Evolutionary conservation across 352 stramenopile genomes (phyloP), one percentile per base, ranked within the genome.

Genomic region (Globisporangium spinosum): DNA sequence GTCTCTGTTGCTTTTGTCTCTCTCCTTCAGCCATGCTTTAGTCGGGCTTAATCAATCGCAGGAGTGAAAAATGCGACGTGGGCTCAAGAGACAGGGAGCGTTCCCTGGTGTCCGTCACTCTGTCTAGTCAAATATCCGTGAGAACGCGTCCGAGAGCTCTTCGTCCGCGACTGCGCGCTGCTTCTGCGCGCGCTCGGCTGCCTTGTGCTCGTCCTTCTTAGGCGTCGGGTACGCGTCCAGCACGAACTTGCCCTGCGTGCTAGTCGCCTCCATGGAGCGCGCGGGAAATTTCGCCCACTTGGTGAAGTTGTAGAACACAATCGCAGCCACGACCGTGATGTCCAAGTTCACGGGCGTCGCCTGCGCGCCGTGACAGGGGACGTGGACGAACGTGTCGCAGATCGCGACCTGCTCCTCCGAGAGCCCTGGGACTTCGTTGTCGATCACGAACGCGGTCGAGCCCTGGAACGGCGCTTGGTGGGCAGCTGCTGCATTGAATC

Each of bases 181-280:
- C 70, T 87, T 82, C 51, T 70, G 72, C 66, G 87, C 75, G 3
- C 85, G 82, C 62, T 78, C 74, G 1, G 76, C 78, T 0, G 81
- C 71, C 49, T 84, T 84, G 38, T 80, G 67, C 40, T 70, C 58
- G 34, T 77, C 70, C 59, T 74, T 67, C 60, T 82, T 63, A 49
- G 77, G 82, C 32, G 74, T 82, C 64, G 81, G 83, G 68, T 83
- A 85, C 45, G 74, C 75, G 67, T 91, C 85, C 34, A 93, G 76
- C 20, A 89, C 73, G 23, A 93, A 93, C 72, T 93, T 93, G 65
- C 85, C 85, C 63, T 90, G 83, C 15, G 85, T 89, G 20, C 67
- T 81, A 8, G 85, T 92, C 29, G 71, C 71, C 62, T 93, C 77
- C 47, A 89, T 87, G 8, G 77, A 55, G 35, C 85, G 85, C 54